phyloP scores from a whole-genome alignment of 2,329 filamentous ascomycete genomes.

The Arthrinium puccinioides region DNA sequence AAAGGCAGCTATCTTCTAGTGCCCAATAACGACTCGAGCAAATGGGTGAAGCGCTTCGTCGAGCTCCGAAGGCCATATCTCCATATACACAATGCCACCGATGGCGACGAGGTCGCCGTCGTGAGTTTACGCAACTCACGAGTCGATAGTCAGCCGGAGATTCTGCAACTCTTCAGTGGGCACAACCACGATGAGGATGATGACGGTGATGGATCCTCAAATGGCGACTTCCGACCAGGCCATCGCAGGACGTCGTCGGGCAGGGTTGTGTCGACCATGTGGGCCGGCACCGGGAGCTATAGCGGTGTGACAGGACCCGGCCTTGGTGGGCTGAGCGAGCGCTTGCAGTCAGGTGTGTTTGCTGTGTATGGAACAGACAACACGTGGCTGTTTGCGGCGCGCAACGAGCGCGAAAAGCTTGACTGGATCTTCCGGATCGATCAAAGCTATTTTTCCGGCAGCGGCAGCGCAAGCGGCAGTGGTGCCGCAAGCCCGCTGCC shows the following conservation, averaged over 20 bases:
- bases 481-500: slow-evolving; percentile 29
- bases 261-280: slow-evolving; percentile 46
- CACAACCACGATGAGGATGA: slow-evolving; percentile 11
- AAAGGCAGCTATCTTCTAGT: slow-evolving; percentile 86
- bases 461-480: slow-evolving; percentile 32
- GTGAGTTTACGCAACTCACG: slow-evolving; percentile 83
- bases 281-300: slow-evolving; percentile 42
- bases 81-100: slow-evolving; percentile 76
- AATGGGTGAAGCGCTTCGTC: slow-evolving; percentile 89
- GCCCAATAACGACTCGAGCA: slow-evolving; percentile 70
- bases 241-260: slow-evolving; percentile 45
- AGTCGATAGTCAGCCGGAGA: slow-evolving; percentile 87
- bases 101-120: slow-evolving; percentile 84
- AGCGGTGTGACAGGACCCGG: slow-evolving; percentile 26
- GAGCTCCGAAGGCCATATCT: slow-evolving; percentile 88
- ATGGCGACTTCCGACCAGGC: slow-evolving; percentile 32
- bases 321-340: slow-evolving; percentile 46
- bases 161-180: slow-evolving; percentile 61
- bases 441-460: slow-evolving; percentile 57
- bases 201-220: slow-evolving; percentile 9
- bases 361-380: slow-evolving; percentile 92
- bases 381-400: slow-evolving; percentile 87
- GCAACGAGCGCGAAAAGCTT: slow-evolving; percentile 85
- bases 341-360: slow-evolving; percentile 70
- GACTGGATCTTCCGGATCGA: slow-evolving; percentile 97